Percentiles rank a stretch among this genome's conserved stretches.
phyloP scores from a whole-genome alignment of 1,284 basidiomycete genomes.

The Coniophora puteana region DNA sequence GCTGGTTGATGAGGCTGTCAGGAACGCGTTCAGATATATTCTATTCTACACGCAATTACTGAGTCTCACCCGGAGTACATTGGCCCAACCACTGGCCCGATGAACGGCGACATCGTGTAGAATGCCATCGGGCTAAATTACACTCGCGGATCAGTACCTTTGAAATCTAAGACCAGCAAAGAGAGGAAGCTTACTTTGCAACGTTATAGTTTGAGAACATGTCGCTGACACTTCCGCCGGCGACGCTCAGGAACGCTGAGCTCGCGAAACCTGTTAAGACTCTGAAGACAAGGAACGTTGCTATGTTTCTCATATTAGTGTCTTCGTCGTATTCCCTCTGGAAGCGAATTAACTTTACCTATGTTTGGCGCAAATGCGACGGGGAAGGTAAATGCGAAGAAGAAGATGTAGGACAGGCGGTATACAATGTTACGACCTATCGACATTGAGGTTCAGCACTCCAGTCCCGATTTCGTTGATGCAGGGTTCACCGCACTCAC shows the following conservation, averaged over 20 bases:
- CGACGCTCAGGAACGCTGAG: slow-evolving; percentile 75
- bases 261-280: slow-evolving; percentile 59
- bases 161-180: neutral
- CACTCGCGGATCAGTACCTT: neutral
- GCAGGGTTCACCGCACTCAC: slow-evolving; percentile 24
- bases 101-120: slow-evolving; percentile 68
- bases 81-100: slow-evolving; percentile 71
- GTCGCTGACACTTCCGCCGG: slow-evolving; percentile 78
- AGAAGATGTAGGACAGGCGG: slow-evolving; percentile 43
- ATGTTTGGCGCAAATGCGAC: slow-evolving; percentile 66
- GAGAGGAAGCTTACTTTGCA: slow-evolving; percentile 49
- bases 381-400: slow-evolving; percentile 56
- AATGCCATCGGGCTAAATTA: slow-evolving; percentile 69
- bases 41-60: slow-evolving; percentile 14
- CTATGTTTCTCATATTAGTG: slow-evolving; percentile 19
- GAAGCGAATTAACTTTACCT: slow-evolving; percentile 28
- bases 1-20: slow-evolving; percentile 44
- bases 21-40: neutral
- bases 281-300: slow-evolving; percentile 44
- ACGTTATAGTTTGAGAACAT: slow-evolving; percentile 63
- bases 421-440: slow-evolving; percentile 59
- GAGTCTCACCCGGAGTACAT: slow-evolving; percentile 51
- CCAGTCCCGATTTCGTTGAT: too few species aligned
- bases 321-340: neutral
- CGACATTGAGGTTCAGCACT: slow-evolving; percentile 47